Evolutionary conservation across 306 rosid genomes (phyloP), one percentile per base, ranked within the genome.

Genomic region (Cercis canadensis): DNA sequence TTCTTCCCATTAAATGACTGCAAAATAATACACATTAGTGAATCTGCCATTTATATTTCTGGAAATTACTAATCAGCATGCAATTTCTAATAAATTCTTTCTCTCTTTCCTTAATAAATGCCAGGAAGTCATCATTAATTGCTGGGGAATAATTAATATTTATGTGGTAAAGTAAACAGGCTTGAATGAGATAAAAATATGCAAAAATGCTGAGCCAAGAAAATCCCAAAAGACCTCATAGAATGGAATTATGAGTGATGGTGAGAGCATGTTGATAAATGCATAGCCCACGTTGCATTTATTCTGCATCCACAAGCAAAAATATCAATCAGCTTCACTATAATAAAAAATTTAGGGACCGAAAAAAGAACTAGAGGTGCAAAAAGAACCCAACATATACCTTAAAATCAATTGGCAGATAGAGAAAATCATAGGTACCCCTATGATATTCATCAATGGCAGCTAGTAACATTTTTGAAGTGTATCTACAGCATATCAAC

Each of bases 261-360:
- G 97, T 76, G 99, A 91, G 75, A 89, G 83, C 99, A 95, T 89
- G 85, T 95, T 95, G 87, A 95, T 95, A 86, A 95, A 95, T 68
- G 99, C 99, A 58, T 95, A 94, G 55, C 99, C 99, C 69, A 94
- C 97, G 31, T 95, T 95, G 79, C 97, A 95, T 82, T 95, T 95
- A 77, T 95, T 95, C 99, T 95, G 96, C 81, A 81, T 53, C 69
- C 49, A 46, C 57, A 52, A 67, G n/a, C 41, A 15, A 24, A 49
- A 61, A 41, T 49, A 7, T 4, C 13, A 41, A 72, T 81, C 75
- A 78, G 82, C 24, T 72, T 53, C 62, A 49, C 14, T 41, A 24
- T 18, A 51, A 56, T 6, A 51, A 36, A 62, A 51, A 36, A 37
- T 33, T 46, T 5, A 2, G 11, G 11, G 61, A 61, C 24, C 13